Evolutionary conservation across 2,329 filamentous ascomycete genomes (phyloP), one percentile per base, ranked within the genome.

Genomic region (Stachybotrys elegans): DNA sequence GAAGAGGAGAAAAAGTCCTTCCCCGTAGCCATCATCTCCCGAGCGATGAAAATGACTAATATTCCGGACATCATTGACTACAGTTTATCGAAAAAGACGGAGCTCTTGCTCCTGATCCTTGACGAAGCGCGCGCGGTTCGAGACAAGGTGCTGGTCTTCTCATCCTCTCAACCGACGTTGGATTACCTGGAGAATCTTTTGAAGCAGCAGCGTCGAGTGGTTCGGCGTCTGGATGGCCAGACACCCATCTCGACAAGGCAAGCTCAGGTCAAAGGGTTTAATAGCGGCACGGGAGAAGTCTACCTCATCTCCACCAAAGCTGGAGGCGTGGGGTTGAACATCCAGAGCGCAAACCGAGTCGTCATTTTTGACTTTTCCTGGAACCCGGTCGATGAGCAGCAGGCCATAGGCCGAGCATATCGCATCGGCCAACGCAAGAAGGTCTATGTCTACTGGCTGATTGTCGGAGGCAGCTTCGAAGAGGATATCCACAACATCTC

Each of bases 391-490:
- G 75, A 83, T 58, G 91, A 95, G 61, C 84, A 90, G 55, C 91
- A 96, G 64, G 91, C 91, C 2, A 80, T 95, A 41, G 91, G 89
- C 2, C 78, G 91, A 43, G 85, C 88, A 0, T 95, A 93, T 62
- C 86, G 91, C 1, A 78, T 96, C 25, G 89, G 90, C 0, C 91
- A 96, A 62, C 70, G 67, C 29, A 93, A 91, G 54, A 73, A 78
- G 1, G 90, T 95, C 1, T 91, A 79, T 57, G 89, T 96, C 2
- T 96, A 96, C 64, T 84, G 86, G 16, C 81, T 96, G 49, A 70
- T 90, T 21, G 71, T 81, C 11, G 87, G 82, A 3, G 90, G 89
- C 2, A 93, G 89, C 0, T 90, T 85, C 52, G 90, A 96, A 60
- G 79, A 84, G 32, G 74, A 76, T 9, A 68, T 94, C 38, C 81